A percentile compares a stretch with the other conserved stretches of the same genome.
phyloP scores from a whole-genome alignment of 257 asterid genomes.

The Nicotiana undulata region DNA sequence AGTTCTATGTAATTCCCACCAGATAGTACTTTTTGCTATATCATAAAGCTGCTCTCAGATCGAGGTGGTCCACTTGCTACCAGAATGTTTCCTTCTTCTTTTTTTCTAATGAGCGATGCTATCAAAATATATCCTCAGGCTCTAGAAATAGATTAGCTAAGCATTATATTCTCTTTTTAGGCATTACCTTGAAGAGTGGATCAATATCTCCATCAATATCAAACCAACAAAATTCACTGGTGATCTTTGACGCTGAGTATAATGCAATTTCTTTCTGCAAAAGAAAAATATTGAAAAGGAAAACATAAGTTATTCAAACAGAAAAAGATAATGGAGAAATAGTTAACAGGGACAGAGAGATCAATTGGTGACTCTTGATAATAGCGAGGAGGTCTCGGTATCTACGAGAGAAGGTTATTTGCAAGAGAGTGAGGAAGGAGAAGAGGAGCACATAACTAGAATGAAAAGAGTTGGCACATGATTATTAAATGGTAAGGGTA shows the following conservation, averaged over 20 bases:
- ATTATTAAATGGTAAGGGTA: background rate
- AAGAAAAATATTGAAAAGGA: slow-evolving; percentile 13
- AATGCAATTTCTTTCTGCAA: slow-evolving; percentile 98
- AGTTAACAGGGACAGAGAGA: background rate
- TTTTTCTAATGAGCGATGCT: background rate
- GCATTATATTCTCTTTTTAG: background rate
- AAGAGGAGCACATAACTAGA: background rate
- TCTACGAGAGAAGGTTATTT: background rate
- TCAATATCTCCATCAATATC: slow-evolving; percentile 98
- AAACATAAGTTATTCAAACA: background rate
- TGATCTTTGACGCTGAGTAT: slow-evolving; percentile 92
- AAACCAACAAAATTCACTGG: slow-evolving; percentile 93
- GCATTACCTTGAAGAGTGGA: slow-evolving; percentile 93
- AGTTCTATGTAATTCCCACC: background rate
- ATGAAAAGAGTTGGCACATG: background rate
- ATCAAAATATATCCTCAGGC: background rate
- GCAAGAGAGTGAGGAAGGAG: slow-evolving; percentile 1
- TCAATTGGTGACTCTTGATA: background rate
- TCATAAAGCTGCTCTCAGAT: background rate
- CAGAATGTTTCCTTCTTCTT: background rate
- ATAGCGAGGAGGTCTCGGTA: no score
- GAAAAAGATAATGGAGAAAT: background rate
- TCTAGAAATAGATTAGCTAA: background rate
- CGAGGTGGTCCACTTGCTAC: background rate
- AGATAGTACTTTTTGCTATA: background rate